phyloP scores from a whole-genome alignment of 148 eudicot species.

The Arctostaphylos glauca region DNA sequence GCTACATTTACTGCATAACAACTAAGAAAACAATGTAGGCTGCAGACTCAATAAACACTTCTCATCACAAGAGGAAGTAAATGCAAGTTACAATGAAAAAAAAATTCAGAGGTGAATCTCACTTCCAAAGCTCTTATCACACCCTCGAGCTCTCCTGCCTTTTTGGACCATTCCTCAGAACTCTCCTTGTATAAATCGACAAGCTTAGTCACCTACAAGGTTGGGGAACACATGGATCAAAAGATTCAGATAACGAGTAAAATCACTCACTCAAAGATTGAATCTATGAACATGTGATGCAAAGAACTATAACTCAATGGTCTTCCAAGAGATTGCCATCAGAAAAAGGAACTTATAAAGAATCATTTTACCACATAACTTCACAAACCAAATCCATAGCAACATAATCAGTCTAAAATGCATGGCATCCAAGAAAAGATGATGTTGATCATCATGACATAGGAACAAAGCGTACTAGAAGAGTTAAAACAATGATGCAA shows the following conservation, averaged over 20 bases:
- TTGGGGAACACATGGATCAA: not conserved
- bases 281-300: not conserved
- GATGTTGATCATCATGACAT: not conserved
- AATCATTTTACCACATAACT: not conserved
- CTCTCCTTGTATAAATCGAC: conserved; percentile 91
- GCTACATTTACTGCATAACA: not conserved
- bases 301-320: not conserved
- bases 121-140: conserved; percentile 93
- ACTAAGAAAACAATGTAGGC: not conserved
- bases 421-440: not conserved
- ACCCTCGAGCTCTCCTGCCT: conserved; percentile 97
- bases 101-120: conserved; percentile 16
- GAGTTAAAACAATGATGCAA: not conserved
- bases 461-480: not conserved
- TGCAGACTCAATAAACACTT: not conserved
- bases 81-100: not conserved
- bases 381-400: not conserved
- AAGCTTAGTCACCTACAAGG: conserved; percentile 60
- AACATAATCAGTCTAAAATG: not conserved
- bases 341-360: not conserved
- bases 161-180: conserved; percentile 92
- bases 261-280: not conserved
- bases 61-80: not conserved
- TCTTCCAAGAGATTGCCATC: conserved; percentile 2
- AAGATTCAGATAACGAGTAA: conserved; percentile 5